Evolutionary conservation across 2,329 filamentous ascomycete genomes (phyloP).

Genomic region (Colletotrichum viniferum): DNA sequence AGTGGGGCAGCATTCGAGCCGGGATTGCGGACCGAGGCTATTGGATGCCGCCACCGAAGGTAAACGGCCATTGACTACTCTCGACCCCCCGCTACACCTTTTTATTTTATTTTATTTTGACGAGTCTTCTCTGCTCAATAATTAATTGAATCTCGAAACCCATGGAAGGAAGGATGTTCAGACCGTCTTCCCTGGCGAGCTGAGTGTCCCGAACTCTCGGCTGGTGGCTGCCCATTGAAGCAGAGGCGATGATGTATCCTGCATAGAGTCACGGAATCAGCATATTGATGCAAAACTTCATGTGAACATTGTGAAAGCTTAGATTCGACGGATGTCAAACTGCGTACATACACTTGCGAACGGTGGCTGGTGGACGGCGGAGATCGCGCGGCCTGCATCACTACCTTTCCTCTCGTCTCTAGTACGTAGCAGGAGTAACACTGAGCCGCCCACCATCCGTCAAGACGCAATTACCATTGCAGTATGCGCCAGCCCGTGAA

Average conservation of each 20-base stretch:
- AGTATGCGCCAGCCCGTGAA: background rate
- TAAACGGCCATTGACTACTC: background rate
- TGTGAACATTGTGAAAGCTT: rapidly evolving
- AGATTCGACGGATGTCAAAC: too few relatives aligned
- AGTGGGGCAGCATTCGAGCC: background rate
- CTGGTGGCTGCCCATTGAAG: background rate
- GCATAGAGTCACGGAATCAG: too few relatives aligned
- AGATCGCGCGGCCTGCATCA: too few relatives aligned
- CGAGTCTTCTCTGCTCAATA: too few relatives aligned
- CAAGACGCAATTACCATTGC: background rate
- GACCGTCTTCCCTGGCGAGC: background rate
- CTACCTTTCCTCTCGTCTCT: rapidly evolving
- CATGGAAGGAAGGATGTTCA: rapidly evolving
- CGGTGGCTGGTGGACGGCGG: too few relatives aligned
- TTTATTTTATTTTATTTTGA: too few relatives aligned
- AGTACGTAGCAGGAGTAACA: background rate
- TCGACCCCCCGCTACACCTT: background rate
- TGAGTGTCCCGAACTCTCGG: background rate
- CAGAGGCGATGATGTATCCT: too few relatives aligned
- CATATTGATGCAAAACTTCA: background rate
- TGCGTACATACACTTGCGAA: too few relatives aligned
- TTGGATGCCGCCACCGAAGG: background rate
- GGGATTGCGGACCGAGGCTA: background rate
- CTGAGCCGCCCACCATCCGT: background rate
- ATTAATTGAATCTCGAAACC: too few relatives aligned